Evolutionary conservation across 2,329 filamentous ascomycete species (phyloP), one percentile per base, ranked within the genome.

Genomic region (Colletotrichum sp.): DNA sequence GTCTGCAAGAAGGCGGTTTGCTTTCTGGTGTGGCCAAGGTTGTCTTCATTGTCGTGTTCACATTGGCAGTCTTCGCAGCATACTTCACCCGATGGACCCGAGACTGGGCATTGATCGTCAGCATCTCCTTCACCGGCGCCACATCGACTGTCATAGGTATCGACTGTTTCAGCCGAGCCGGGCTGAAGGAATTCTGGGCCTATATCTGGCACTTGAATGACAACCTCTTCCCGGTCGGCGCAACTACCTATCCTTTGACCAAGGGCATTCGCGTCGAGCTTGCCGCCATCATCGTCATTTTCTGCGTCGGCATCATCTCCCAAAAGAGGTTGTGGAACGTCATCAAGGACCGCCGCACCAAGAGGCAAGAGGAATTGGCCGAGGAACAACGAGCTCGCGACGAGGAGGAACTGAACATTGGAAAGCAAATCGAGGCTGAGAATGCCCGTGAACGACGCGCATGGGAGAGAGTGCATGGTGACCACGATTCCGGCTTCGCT

Each of bases 111-210:
- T 86, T 98, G 65, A 96, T 98, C 49, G 87, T 88, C 15, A 92
- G 91, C 64, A 95, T 95, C 15, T 92, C 96, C 1, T 98, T 98
- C 81, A 90, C 92, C 6, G 96, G 96, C 9, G 93, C 95, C 5
- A 98, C 95, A 0, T 92, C 92, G 5, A 89, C 94, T 1, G 91
- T 98, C 16, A 85, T 99, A 4, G 96, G 96, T 4, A 94, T 99
- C 74, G 96, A 99, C 83, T 98, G 95, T 84, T 98, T 96, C 80
- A 96, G 93, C 80, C 89, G 92, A 77, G 95, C 96, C n/a, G 96
- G 96, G 0, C 87, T 98, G 80, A 98, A 98, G 84, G 96, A 99
- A 83, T 98, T 98, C 79, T 99, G 96, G 96, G 90, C 95, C 7
- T 99, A 98, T 83, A 89, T 98, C 49, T 99, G 96, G 96, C 87